Base-by-base conservation (phyloP, 495 filamentous ascomycete genomes). In the Trichoderma reesei region DNA sequence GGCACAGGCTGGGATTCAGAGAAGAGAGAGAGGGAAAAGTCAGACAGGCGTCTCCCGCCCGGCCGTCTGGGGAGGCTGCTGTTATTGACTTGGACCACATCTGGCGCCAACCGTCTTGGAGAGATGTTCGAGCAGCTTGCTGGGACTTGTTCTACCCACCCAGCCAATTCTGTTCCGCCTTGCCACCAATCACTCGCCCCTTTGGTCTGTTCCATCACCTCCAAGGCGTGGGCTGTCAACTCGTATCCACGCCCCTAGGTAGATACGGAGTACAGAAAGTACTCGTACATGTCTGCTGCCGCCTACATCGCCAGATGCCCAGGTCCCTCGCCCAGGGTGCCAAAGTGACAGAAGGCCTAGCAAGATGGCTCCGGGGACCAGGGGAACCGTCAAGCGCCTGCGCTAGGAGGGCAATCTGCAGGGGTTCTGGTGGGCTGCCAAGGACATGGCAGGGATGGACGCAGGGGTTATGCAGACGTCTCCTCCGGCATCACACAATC, bases 171-270 rank as follows among this genome's bases (percentile, higher is more conserved):
- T 56, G 51, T 56, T 56, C 51, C 48, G 48, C 48, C 51, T 56
- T 33, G 51, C 51, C 51, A 34, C 51, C 51, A 56, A 56, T 56
- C 31, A 56, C 31, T 56, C 26, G 51, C 51, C 31, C 51, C 51
- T 56, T 54, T 48, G 44, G 51, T 33, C 51, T 10, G 26, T 31
- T 34, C 51, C 38, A 33, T 56, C 51, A 56, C 51, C 26, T 56
- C 5, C 20, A 36, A 56, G 51, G 51, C 51, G 26, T 56, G 51
- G 33, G 51, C 51, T 56, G 51, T 33, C 26, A 56, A 56, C 31
- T 56, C 51, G 51, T 56, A 56, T 34, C 20, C 31, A 56, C 51
- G 31, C 31, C 51, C 51, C 51, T 56, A 56, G 51, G 34, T 56
- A 18, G 51, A 56, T 56, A 18, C 44, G 9, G 26, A 39, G 38